Base-by-base conservation (phyloP, 495 filamentous ascomycete species). In the Platismatia glauca region DNA sequence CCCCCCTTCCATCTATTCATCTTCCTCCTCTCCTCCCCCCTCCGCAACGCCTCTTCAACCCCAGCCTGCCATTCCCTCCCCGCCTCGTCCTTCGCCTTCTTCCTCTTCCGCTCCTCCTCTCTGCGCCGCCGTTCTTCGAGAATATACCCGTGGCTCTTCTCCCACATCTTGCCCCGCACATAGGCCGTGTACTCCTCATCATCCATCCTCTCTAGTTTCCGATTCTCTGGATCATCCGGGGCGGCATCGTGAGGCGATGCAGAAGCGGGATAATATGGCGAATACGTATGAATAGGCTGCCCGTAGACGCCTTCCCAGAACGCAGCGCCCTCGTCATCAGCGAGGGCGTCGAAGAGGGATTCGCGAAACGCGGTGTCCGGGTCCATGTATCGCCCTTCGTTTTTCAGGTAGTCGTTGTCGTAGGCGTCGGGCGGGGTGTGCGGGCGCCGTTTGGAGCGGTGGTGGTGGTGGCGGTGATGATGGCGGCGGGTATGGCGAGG, bases 321-420 rank as follows among this genome's bases (percentile, higher is more conserved):
- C 39, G 83, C 83, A 48, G 94, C 94, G 43, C 94, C 94, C 76
- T 98, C 94, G 74, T 98, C 94, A 74, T 98, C 94, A 44, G 91
- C 95, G 72, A 98, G 86, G n/a, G 94, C 94, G 73, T 98, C 94
- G 78, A 97, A 96, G 55, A 97, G 85, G n/a, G 90, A 94, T 76
- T 96, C 90, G 33, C 90, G 87, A 74, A 98, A 98, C 20, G 92
- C 91, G 13, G 79, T 75, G 24, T 86, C 81, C 7, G 88, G 79
- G 65, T 86, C 80, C 20, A 81, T 58, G 44, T 43, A 52, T 37
- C 41, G 67, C 66, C 44, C 46, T 31, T 39, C 56, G 59, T 64
- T 43, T 50, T 43, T 67, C 18, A 57, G 60, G 64, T 55, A 55
- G 58, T 38, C 60, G 43, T 62, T 35, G 57, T 70, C 61, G 69